A percentile compares a stretch with the other conserved stretches of the same genome.
Conservation (phyloP, 148 eudicot species). For the Vaccinium myrtillus region DNA sequence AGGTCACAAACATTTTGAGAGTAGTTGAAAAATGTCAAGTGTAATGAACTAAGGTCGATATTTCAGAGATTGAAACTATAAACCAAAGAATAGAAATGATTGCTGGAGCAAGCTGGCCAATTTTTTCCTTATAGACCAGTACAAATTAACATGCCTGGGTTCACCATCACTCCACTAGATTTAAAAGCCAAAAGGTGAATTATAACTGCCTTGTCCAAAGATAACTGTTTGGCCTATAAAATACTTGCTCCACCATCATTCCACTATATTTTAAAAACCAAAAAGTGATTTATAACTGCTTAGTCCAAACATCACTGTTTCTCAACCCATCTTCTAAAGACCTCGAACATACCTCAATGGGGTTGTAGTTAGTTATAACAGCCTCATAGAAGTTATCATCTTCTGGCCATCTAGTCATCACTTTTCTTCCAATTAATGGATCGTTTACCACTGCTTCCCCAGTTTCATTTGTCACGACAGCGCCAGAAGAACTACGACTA, state of each 20-base stretch:
- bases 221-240: not conserved
- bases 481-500: conserved; percentile 42
- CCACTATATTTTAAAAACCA: not conserved
- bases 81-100: not conserved
- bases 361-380: conserved; percentile 65
- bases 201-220: not conserved
- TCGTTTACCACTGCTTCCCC: conserved; percentile 42
- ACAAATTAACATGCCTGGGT: not conserved
- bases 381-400: conserved; percentile 93
- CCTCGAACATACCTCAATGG: conserved; percentile 56
- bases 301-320: not conserved
- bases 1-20: not conserved
- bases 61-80: not conserved
- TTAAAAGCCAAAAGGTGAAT: not conserved
- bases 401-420: conserved; percentile 90
- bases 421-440: conserved; percentile 73
- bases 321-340: conserved; percentile 16
- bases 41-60: not conserved
- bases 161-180: conserved; percentile 3
- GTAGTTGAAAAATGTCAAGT: not conserved
- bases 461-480: conserved; percentile 37
- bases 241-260: conserved; percentile 7
- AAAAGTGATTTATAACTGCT: not conserved
- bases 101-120: conserved; percentile 2
- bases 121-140: not conserved